Percentiles rank a stretch among this genome's conserved stretches.
phyloP scores from a whole-genome alignment of 164 flowering plant genomes.

The Dillenia suffruticosa region DNA sequence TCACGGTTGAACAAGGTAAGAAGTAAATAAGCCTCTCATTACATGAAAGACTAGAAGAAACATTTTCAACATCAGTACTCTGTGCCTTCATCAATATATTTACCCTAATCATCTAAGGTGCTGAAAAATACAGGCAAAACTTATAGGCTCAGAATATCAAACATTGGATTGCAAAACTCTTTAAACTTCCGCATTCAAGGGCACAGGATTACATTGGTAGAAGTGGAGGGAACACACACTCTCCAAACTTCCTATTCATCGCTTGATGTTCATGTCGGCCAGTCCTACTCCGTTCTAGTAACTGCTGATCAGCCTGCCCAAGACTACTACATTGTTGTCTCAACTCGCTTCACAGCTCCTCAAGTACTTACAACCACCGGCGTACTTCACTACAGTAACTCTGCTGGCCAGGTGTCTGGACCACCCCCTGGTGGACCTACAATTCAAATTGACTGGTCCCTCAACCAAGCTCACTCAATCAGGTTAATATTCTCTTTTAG shows the following conservation, averaged over 20 bases:
- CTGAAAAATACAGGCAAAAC: slow-evolving; percentile 55
- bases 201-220: slow-evolving; percentile 69
- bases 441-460: slow-evolving; percentile 74
- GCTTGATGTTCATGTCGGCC: slow-evolving; percentile 79
- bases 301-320: slow-evolving; percentile 73
- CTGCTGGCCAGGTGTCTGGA: slow-evolving; percentile 51
- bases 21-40: neutral
- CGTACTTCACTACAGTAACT: slow-evolving; percentile 56
- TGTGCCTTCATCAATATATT: neutral
- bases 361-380: slow-evolving; percentile 54
- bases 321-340: slow-evolving; percentile 66
- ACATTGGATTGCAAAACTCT: slow-evolving; percentile 71
- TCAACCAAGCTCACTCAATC: slow-evolving; percentile 81
- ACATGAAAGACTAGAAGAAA: neutral
- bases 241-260: slow-evolving; percentile 67
- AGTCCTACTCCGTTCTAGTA: slow-evolving; percentile 72
- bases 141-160: slow-evolving; percentile 79
- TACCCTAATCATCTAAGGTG: no score
- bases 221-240: slow-evolving; percentile 90
- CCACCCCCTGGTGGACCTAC: slow-evolving; percentile 86
- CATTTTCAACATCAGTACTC: neutral
- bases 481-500: slow-evolving; percentile 27
- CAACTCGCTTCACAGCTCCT: slow-evolving; percentile 52
- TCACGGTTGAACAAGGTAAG: slow-evolving; percentile 68
- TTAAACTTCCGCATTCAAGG: slow-evolving; percentile 74